Conservation (phyloP, 192 early-diverging fungal species). For the Chytriomyces hyalinus region DNA sequence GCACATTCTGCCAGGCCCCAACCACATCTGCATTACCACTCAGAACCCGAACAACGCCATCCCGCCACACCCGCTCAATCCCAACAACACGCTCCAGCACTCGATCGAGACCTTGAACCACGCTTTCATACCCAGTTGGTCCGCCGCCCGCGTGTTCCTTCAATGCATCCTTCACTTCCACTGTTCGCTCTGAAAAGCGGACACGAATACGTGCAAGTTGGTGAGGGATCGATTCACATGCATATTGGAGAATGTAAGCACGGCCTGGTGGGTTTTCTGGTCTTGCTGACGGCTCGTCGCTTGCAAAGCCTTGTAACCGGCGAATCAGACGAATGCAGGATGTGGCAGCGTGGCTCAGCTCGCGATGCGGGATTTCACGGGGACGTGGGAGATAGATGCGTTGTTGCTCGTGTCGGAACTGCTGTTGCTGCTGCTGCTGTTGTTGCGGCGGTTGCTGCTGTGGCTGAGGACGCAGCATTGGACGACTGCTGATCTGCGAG, state of each 20-base stretch:
- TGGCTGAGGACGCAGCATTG: not conserved
- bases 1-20: not conserved
- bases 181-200: not conserved
- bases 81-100: not conserved
- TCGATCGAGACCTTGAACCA: not conserved
- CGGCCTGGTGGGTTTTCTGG: not conserved
- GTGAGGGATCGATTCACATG: not conserved
- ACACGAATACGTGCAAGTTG: not conserved
- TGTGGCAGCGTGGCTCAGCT: conserved; percentile 2
- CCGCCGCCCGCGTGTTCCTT: not conserved
- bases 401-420: not conserved
- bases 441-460: not conserved
- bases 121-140: not conserved
- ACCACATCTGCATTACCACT: not conserved
- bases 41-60: not conserved
- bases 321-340: not conserved
- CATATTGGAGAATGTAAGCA: not conserved
- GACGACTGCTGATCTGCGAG: not conserved
- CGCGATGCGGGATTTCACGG: not conserved
- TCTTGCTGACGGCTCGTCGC: conserved; percentile 1
- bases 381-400: conserved; percentile 6
- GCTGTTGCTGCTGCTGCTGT: not conserved
- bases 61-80: not conserved
- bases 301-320: not conserved
- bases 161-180: not conserved